A percentile compares a stretch with the other conserved stretches of the same genome.
These are phyloP conservation scores for Porcisia hertigi DNA, from an alignment of 208 protist species.

Conservation along the genomic window DNA sequence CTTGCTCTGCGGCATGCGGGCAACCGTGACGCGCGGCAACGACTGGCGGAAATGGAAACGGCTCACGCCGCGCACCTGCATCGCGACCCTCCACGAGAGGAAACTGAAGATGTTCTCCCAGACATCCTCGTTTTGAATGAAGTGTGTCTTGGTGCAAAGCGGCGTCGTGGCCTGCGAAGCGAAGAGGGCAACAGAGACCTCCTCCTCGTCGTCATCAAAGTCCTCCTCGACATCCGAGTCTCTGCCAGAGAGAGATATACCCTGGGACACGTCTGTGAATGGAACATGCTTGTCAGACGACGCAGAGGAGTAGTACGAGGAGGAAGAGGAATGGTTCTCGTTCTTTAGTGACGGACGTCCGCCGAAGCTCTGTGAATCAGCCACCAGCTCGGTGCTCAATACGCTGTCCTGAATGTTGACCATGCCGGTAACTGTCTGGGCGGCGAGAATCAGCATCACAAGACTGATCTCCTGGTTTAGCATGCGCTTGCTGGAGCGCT, in stretches of 20 bases:
- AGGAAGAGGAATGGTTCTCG: constrained; percentile 27
- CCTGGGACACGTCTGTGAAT: constrained; percentile 40
- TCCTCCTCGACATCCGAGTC: constrained; percentile 35
- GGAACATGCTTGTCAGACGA: constrained; percentile 30
- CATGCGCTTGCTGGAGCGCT: constrained; percentile 30
- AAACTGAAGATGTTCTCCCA: constrained; percentile 54
- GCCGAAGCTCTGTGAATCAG: constrained; percentile 34
- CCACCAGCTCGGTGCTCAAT: constrained; percentile 74
- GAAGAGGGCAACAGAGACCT: constrained; percentile 9
- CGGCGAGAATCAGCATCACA: constrained; percentile 56
- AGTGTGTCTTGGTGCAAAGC: constrained; percentile 4
- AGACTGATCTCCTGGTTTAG: constrained; percentile 49
- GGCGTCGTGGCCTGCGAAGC: constrained; percentile 14
- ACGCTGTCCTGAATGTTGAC: constrained; percentile 29
- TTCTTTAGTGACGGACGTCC: constrained; percentile 32
- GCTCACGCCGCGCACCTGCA: constrained; percentile 53
- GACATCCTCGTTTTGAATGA: constrained; percentile 26
- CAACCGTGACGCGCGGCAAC: constrained; percentile 42
- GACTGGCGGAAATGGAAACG: constrained; percentile 47
- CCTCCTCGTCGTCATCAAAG: constrained; percentile 40
- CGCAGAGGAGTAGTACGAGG: constrained; percentile 33
- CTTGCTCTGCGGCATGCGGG: constrained; percentile 41
- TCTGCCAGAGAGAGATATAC: constrained; percentile 42
- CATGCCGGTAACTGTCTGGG: constrained; percentile 45
- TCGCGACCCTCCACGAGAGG: constrained; percentile 46